Base-by-base conservation (phyloP, 495 filamentous ascomycete genomes). In the Aspergillus hancockii region DNA sequence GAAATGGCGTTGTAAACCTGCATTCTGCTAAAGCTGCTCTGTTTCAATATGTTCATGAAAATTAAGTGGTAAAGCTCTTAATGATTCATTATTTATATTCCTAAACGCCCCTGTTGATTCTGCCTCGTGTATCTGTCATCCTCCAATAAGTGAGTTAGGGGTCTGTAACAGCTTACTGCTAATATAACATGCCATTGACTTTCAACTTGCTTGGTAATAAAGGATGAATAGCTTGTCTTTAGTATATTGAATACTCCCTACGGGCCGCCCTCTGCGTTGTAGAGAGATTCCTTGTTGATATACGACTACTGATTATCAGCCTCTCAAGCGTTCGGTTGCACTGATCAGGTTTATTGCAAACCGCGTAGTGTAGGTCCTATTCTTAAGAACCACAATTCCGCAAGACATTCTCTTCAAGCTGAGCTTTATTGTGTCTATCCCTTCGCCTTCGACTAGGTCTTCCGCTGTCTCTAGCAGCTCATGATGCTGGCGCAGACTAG, bases 351-450 rank as follows among this genome's bases (percentile, higher is more conserved):
- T 63, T 21, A 53, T 18, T 30, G 30, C 50, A 25, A 53, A 28
- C 51, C 51, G 31, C 51, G 51, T 28, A 18, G 51, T 30, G 32
- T 53, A 53, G 51, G 36, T 57, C 55, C 49, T 52, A 23, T 52
- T 56, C 61, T 63, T 57, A 22, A 53, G 51, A 30, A 36, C 51
- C 7, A 59, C 58, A 52, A 51, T 54, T 32, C 56, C 45, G 30
- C 55, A 45, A 34, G 50, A 49, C 52, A 59, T 63, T 51, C 52
- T 46, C 47, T 36, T 46, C 40, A 59, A 36, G 16, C 50, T 63
- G 51, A 60, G 53, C 53, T 57, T 64, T 43, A 60, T 53, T 23
- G 54, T 57, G 23, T 54, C 53, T 60, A 64, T 64, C 62, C 53
- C 62, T 45, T 64, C 62, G 50, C 49, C 57, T 60, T 60, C 57